Conservation (phyloP, 441 rosid species). For the Hura crepitans region DNA sequence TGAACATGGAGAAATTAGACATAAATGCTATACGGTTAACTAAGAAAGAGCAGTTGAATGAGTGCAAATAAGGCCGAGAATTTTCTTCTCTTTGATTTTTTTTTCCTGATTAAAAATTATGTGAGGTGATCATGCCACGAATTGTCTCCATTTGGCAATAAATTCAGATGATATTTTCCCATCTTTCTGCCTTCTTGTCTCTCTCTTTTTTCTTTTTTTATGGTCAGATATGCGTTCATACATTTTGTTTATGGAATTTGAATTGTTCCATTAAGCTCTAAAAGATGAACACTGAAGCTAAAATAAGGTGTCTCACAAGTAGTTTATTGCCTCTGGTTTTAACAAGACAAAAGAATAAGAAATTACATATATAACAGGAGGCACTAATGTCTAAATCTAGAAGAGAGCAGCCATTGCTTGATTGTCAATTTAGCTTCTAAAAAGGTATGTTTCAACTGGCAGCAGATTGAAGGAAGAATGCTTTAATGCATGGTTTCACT, state of each 20-base stretch:
- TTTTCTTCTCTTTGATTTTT: background rate
- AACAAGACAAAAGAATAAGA: background rate
- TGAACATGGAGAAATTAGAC: constrained; percentile 64
- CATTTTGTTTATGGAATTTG: background rate
- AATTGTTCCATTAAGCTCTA: background rate
- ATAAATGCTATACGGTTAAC: constrained; percentile 39
- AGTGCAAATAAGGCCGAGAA: background rate
- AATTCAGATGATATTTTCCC: background rate
- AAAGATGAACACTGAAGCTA: background rate
- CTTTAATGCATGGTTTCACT: background rate
- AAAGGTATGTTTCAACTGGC: background rate
- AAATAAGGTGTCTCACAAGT: background rate
- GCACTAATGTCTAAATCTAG: background rate
- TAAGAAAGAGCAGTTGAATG: constrained; percentile 13
- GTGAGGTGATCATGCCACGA: background rate
- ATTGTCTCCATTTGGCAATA: constrained; percentile 2
- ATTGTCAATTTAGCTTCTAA: background rate
- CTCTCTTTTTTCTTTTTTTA: no score
- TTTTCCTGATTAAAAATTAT: background rate
- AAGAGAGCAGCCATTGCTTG: background rate
- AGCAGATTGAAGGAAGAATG: background rate
- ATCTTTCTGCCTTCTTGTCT: background rate
- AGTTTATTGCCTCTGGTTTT: background rate
- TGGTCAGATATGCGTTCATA: background rate
- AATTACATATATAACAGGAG: background rate